Evolutionary conservation across 768 basidiomycete genomes (phyloP), one percentile per base, ranked within the genome.

Genomic region (Arthromyces matolae): DNA sequence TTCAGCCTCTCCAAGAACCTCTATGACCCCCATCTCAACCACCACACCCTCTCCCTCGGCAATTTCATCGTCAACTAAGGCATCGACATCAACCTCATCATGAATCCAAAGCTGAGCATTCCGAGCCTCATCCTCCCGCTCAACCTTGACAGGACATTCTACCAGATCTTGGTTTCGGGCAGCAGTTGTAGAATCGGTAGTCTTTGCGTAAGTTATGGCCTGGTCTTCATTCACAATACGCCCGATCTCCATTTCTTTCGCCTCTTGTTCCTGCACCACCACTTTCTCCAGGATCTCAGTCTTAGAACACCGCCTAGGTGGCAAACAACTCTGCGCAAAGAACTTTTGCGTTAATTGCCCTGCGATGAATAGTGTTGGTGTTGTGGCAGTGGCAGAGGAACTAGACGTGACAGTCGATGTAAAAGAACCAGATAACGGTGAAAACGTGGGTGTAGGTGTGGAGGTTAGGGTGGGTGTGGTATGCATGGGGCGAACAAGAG

Each of bases 271-370:
- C 9, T 29, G 22, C 35, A 18, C 23, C 24, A 22, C 27, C 1
- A 14, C 8, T n/a, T 45, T 14, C 12, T 39, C 43, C 33, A 23
- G 34, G 23, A 10, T 36, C 12, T 27, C 38, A 4, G 13, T 9
- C 20, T 9, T 10, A 6, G 25, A 8, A 4, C 10, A 19, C 5
- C 10, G 8, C 6, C n/a, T 48, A 3, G 46, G 51, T 5, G 42
- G 47, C 14, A 58, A 32, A 36, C 51, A 55, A 24, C 54, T 58
- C 29, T 52, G 49, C 9, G 54, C 34, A 29, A 58, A 58, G 20
- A 56, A 42, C 2, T 50, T 16, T 8, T 46, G 48, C 3, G 57
- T 58, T 28, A 53, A 33, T 10, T 40, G 42, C 8, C 54, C 49
- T 18, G 50, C 44, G 9, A 49, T 19, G 31, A 47, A 42, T n/a